These are phyloP conservation scores for Meyerozyma elateridarum DNA, from an alignment of 1,139 yeast species.

Conservation along the genomic window DNA sequence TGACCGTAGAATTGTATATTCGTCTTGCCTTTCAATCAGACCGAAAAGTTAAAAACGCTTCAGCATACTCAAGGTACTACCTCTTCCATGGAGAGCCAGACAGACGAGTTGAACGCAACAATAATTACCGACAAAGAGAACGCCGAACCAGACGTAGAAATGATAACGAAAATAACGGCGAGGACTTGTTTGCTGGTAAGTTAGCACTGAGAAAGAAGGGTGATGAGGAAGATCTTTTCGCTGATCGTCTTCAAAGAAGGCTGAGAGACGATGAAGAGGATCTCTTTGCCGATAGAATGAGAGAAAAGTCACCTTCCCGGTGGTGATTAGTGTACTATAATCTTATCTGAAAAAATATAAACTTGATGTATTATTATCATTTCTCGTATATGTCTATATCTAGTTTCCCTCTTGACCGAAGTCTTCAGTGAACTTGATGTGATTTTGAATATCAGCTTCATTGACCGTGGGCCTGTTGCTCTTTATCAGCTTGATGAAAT, in stretches of 20 bases:
- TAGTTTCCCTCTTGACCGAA: conserved; percentile 96
- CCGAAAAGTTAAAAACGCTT: conserved; percentile 54
- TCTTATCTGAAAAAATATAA: not conserved
- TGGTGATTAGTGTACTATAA: conserved; percentile 1
- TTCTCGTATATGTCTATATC: too few species aligned
- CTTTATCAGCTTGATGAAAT: conserved; percentile 88
- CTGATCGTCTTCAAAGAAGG: conserved; percentile 5
- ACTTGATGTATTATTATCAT: conserved; percentile 6
- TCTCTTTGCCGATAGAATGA: conserved; percentile 12
- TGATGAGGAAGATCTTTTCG: conserved; percentile 1
- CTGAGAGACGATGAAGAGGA: conserved; percentile 23
- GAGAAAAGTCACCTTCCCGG: conserved; percentile 18
- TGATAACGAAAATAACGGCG: not conserved
- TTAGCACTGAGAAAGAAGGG: too few species aligned
- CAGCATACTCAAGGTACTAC: conserved; percentile 61
- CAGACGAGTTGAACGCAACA: conserved; percentile 20
- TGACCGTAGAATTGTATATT: conserved; percentile 29
- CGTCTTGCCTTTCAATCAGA: conserved; percentile 55
- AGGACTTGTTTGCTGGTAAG: not conserved
- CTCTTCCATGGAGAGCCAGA: conserved; percentile 74
- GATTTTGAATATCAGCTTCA: conserved; percentile 72
- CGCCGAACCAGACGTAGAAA: conserved; percentile 9
- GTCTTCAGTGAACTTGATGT: conserved; percentile 84
- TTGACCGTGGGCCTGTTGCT: conserved; percentile 94
- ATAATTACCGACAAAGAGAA: conserved; percentile 10